These are phyloP conservation scores for Solanum hybrid DNA, from an alignment of 305 asterid genomes.

Conservation along the genomic window DNA sequence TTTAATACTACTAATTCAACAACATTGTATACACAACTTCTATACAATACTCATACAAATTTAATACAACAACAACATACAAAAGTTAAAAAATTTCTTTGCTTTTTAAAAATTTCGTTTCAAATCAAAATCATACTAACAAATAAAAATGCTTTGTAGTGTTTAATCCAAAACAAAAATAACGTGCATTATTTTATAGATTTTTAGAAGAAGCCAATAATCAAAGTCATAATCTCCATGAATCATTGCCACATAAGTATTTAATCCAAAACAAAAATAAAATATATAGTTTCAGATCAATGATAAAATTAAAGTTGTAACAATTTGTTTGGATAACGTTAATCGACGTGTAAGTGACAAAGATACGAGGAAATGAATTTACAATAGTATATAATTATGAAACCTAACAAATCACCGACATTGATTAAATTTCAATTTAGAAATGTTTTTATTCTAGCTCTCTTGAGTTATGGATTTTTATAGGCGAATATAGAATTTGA, in stretches of 20 bases:
- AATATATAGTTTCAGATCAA: neutral
- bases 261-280: no score
- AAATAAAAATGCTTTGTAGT: neutral
- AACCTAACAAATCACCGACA: neutral
- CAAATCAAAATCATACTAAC: neutral
- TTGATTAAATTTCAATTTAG: neutral
- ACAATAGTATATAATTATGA: neutral
- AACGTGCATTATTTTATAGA: neutral
- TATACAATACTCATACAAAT: neutral
- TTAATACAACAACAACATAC: neutral
- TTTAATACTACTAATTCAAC: neutral
- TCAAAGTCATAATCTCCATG: neutral
- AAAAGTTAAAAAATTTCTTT: neutral
- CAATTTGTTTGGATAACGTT: neutral
- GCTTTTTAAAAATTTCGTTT: neutral
- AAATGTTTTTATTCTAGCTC: neutral
- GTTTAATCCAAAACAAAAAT: no score
- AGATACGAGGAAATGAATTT: neutral
- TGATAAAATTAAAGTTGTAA: neutral
- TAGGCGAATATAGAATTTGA: no score
- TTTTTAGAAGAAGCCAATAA: neutral
- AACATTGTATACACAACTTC: neutral
- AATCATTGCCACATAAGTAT: neutral
- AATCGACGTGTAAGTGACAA: neutral
- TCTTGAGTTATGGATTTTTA: neutral